Base-by-base conservation (phyloP, 352 stramenopile species). In the Phytophthora idaei region DNA sequence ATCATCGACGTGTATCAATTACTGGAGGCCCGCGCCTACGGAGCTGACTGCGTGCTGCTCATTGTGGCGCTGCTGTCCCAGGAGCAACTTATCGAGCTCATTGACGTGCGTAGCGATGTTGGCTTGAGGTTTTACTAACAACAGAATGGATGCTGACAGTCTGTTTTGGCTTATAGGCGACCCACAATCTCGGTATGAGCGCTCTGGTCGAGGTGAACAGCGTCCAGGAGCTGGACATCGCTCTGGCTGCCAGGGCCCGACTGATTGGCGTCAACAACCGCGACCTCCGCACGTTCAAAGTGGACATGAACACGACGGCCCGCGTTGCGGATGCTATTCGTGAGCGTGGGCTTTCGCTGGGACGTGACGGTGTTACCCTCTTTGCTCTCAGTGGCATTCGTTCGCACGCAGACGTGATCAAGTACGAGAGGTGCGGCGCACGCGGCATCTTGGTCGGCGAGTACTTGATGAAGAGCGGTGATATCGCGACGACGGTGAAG, bases 181-280 rank as follows among this genome's bases (percentile, higher is more conserved):
- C 89, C n/a, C 80, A 90, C 46, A 86, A 82, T 25, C 85, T 98
- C 17, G 91, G 92, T 44, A 99, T 99, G 91, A 95, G 97, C 73
- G 96, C 98, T 29, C 78, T 99, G n/a, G 97, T 99, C 0, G 98
- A 99, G 81, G 96, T 99, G 27, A 97, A 98, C 78, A 97, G 90
- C 39, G 78, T 98, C 31, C 72, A 87, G 11, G 97, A 99, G 85
- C 89, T 99, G 21, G 84, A 98, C 65, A 87, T 99, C 12, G 98
- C 98, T 5, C 69, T 99, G 3, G 52, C 89, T 12, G 92, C 92
- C 5, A 92, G 94, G 44, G 95, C 97, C 2, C 90, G 79, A 28
- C 89, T 99, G 5, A 98, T 99, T 73, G 98, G 98, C 25, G 97
- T 99, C 8, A 99, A 99, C 77, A 99, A 99, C 87, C 93, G 98